Evolutionary conservation across 805 yeast genomes (phyloP), one percentile per base, ranked within the genome.

Genomic region (Saccharomycopsis microspora): DNA sequence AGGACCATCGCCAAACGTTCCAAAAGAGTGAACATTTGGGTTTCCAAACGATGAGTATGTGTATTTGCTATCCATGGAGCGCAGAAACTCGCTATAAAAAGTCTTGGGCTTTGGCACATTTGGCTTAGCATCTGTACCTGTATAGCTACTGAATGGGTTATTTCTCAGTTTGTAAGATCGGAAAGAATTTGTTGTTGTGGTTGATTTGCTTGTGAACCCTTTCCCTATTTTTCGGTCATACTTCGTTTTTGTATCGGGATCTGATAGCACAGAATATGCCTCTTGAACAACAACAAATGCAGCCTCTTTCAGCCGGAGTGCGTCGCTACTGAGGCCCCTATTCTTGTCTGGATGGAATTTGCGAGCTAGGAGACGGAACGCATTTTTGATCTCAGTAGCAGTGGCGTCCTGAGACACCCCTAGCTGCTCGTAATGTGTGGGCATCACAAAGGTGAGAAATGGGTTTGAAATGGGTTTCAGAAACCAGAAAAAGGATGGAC

Each of bases 301-400:
- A 10, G 49, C 67, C 32, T 46, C 46, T 19, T 19, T 19, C 19
- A 19, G 19, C 19, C 19, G 19, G 19, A 19, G 19, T 19, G 19
- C 19, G 19, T 19, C 19, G 10, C 58, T 65, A 32, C 58, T 56
- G n/a, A 61, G 62, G 27, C 61, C 59, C 36, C 75, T 76, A 37
- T 85, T 82, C 66, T 86, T 85, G 60, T 85, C 95, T 0, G 95
- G 95, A 61, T 85, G 95, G 58, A 75, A 75, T 53, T 67, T 69
- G 50, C 85, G 70, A 3, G 94, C 94, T 55, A 78, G 72, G 57
- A 76, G 78, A 57, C 88, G 71, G 65, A 83, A 86, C 1, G 95
- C 88, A 61, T 83, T 85, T 61, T 84, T 84, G 58, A 86, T 76
- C 42, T 52, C 55, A 8, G 39, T 10, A 3, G 42, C 50, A 3